Percentiles rank a stretch among this genome's conserved stretches.
Evolutionary conservation across 2,329 filamentous ascomycete genomes (phyloP).

Genomic region (Ophiostoma piceae): DNA sequence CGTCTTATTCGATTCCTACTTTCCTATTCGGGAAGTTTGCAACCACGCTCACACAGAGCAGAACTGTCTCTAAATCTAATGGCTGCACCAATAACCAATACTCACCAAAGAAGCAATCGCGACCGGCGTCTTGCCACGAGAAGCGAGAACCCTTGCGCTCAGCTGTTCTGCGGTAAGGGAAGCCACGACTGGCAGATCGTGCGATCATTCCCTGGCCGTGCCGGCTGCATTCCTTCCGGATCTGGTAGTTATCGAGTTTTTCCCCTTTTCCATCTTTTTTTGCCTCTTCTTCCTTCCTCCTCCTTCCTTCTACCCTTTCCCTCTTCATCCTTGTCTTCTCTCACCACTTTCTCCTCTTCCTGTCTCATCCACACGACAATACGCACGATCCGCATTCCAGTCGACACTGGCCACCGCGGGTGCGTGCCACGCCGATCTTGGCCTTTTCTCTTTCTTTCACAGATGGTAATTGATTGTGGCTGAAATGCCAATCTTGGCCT

Average conservation of each 20-base stretch:
- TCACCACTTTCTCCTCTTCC: not conserved
- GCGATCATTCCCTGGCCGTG: not conserved
- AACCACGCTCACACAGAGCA: not conserved
- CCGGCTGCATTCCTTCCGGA: not conserved
- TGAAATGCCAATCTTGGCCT: not conserved
- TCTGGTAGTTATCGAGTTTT: not conserved
- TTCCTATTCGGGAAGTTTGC: constrained; percentile 22
- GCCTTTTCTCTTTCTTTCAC: not conserved
- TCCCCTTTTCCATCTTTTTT: not conserved
- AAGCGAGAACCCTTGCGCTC: not conserved
- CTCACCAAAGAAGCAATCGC: not conserved
- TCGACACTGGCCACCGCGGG: not conserved
- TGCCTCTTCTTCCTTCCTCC: not conserved
- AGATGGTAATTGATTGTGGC: not conserved
- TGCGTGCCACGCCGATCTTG: not conserved
- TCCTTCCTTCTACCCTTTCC: not conserved
- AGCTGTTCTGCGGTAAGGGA: not conserved
- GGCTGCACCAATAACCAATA: not conserved
- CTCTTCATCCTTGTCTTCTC: not conserved
- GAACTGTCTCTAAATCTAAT: not conserved
- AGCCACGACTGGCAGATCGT: not conserved
- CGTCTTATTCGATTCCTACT: constrained; percentile 7
- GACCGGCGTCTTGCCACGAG: not conserved
- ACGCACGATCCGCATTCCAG: not conserved
- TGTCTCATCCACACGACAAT: not conserved